Base-by-base conservation (phyloP, 257 asterid species). In the Leptodermis oblonga region DNA sequence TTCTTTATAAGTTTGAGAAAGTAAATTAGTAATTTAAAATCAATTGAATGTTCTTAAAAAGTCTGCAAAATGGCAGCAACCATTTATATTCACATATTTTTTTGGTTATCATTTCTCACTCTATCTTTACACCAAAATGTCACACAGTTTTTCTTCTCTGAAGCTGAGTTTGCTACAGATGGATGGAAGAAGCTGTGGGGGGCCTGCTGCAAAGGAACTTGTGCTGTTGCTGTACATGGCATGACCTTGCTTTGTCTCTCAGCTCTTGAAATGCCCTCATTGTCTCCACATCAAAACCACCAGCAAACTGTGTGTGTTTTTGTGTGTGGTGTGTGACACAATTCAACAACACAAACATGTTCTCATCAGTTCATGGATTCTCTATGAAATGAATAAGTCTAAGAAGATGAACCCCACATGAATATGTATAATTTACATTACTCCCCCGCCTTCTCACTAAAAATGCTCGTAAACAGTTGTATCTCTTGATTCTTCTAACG, bases 281-380 rank as follows among this genome's bases (percentile, higher is more conserved):
- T 17, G 99, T 94, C 78, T 91, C 99, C 82, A 78, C 93, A 42
- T 94, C 98, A 60, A 91, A 94, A 9, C 99, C 99, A 1, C 97
- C 96, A 2, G 99, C 99, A 83, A 94, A 94, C 99, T 94, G 83
- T 25, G 3, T 9, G n/a, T n/a, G n/a, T n/a, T n/a, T n/a, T n/a
- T n/a, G n/a, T n/a, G n/a, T n/a, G n/a, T 3, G 17, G n/a, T 26
- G 8, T 25, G 22, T 1, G 5, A 48, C 37, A 60, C 65, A 23
- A 55, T 0, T 2, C 6, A 55, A 11, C 64, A 53, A 53, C 8
- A 5, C 59, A 8, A 1, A 55, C 20, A 26, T n/a, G 9, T 22
- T 51, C 56, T 51, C 1, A 48, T n/a, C n/a, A n/a, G n/a, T n/a
- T n/a, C n/a, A n/a, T n/a, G n/a, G n/a, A n/a, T n/a, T n/a, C n/a